Evolutionary conservation across 176 grass and related monocot species (phyloP), one percentile per base, ranked within the genome.

Genomic region (Triticum dicoccoides): DNA sequence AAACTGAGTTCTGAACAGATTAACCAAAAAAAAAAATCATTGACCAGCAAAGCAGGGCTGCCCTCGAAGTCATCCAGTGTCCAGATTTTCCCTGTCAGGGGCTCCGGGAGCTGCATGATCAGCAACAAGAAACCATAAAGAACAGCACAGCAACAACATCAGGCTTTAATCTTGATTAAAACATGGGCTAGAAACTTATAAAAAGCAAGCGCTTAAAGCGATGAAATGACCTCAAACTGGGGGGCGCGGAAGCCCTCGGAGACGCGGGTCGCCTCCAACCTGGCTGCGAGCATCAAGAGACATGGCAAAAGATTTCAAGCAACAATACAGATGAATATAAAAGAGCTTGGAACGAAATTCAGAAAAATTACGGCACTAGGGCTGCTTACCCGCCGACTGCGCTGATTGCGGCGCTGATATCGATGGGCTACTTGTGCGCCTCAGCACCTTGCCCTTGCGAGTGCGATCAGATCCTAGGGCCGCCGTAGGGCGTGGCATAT

Each of bases 61-160:
- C 76, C 87, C n/a, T 93, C 91, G 47, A 95, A 95, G 85, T 95
- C 93, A 73, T 98, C 93, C 91, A 98, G 54, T 44, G 90, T 98
- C 87, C 93, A 95, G 35, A 89, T 65, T 35, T 90, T 95, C 33
- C 93, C 91, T 0, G 93, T 93, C 78, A 95, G 59, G 15, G 96
- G 96, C 91, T 98, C 96, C 4, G 86, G 88, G 68, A 98, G 93
- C 96, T 98, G 91, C 42, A 58, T 61, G 39, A 2, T 20, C 41
- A 61, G 67, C 80, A 77, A 5, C 27, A 41, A 30, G 27, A 65
- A 37, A 65, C 73, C 20, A 78, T 17, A 58, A 81, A 76, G 12
- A 67, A 15, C 51, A 79, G 58, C 13, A 66, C 41, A 52, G 49
- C 12, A 24, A 13, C 18, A 67, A 9, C 9, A 61, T 38, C 39